phyloP scores from a whole-genome alignment of 2,329 filamentous ascomycete genomes.

The Cordyceps tenuipes region DNA sequence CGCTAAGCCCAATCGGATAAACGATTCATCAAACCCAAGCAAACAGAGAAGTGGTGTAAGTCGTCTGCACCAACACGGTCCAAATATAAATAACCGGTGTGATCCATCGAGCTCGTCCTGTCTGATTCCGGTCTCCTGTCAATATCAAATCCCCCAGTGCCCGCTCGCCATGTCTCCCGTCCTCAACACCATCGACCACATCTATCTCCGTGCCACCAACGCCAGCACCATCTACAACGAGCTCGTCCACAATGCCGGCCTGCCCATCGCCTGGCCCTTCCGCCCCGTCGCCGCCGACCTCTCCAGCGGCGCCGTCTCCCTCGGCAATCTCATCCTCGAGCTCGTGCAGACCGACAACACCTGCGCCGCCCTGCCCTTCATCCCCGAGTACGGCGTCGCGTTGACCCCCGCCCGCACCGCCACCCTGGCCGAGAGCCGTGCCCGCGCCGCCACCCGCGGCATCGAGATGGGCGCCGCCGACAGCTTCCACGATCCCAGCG shows the following conservation, averaged over 20 bases:
- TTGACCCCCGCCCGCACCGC: background rate
- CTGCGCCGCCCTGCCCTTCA: background rate
- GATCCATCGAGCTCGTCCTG: background rate
- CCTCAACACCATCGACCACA: slow-evolving; percentile 4
- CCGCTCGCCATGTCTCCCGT: background rate
- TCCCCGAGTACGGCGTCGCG: slow-evolving; percentile 2
- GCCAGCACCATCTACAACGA: background rate
- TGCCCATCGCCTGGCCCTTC: slow-evolving; percentile 3
- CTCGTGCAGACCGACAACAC: background rate
- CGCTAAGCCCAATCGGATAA: slow-evolving; percentile 3
- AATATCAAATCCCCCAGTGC: no score
- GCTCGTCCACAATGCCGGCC: background rate
- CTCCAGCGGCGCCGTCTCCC: slow-evolving; percentile 2
- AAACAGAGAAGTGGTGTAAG: background rate
- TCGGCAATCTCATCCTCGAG: slow-evolving; percentile 5
- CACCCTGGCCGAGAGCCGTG: slow-evolving; percentile 1
- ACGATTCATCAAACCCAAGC: background rate
- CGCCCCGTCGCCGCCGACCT: background rate
- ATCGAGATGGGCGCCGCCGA: slow-evolving; percentile 6
- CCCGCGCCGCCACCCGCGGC: background rate
- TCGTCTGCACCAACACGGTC: background rate
- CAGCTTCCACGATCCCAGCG: background rate
- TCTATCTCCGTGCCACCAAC: background rate
- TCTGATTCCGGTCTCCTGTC: background rate
- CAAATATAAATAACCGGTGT: background rate